Evolutionary conservation across 208 protist genomes (phyloP).

Genomic region (Crithidia brevicula): DNA sequence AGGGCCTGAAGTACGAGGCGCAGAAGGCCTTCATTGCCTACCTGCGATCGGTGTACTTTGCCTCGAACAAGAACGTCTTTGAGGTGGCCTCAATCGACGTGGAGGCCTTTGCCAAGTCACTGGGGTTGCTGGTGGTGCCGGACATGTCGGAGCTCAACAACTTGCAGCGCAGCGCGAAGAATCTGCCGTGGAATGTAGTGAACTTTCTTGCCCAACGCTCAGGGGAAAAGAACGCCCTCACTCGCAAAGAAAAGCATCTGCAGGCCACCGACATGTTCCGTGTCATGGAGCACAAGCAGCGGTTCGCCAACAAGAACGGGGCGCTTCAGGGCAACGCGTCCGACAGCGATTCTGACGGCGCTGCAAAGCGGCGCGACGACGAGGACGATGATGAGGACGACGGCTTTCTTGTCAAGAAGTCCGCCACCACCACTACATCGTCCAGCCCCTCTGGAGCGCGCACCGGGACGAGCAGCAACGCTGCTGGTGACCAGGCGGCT

Average conservation of each 20-base stretch:
- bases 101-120: constrained; percentile 88
- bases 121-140: constrained; percentile 94
- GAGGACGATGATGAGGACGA: constrained; percentile 46
- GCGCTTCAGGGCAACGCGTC: constrained; percentile 26
- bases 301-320: constrained; percentile 51
- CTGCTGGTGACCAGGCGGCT: neutral
- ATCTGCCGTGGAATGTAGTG: constrained; percentile 88
- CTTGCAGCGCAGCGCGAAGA: constrained; percentile 83
- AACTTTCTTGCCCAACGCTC: constrained; percentile 75
- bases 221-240: constrained; percentile 32
- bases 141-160: constrained; percentile 92
- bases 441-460: neutral
- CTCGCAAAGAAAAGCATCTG: constrained; percentile 84
- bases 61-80: constrained; percentile 97
- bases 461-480: neutral
- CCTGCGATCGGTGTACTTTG: constrained; percentile 95
- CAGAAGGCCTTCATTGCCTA: constrained; percentile 99
- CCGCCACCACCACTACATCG: neutral
- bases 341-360: neutral
- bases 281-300: constrained; percentile 79
- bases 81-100: constrained; percentile 91
- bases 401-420: constrained; percentile 55
- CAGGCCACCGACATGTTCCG: constrained; percentile 89
- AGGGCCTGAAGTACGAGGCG: constrained; percentile 97
- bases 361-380: neutral